phyloP scores from a whole-genome alignment of 768 basidiomycete species.

The Mycena latifolia region DNA sequence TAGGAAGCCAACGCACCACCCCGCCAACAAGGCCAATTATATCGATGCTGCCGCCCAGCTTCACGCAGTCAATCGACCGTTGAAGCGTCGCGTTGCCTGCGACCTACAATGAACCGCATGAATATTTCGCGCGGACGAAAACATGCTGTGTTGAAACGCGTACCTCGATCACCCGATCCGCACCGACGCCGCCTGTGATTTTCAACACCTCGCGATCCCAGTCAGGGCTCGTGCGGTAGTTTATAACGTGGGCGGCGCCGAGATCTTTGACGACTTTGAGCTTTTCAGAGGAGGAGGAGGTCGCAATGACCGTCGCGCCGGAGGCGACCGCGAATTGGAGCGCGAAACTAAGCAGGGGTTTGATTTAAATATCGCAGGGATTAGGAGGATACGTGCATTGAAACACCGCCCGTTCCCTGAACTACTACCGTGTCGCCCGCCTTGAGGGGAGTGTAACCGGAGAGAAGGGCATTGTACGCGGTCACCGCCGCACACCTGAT shows the following conservation, averaged over 20 bases:
- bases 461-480: slow-evolving; percentile 59
- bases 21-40: slow-evolving; percentile 50
- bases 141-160: slow-evolving; percentile 33
- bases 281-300: slow-evolving; percentile 64
- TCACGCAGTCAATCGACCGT: slow-evolving; percentile 43
- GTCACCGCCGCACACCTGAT: slow-evolving; percentile 59
- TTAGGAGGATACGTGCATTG: slow-evolving; percentile 43
- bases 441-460: slow-evolving; percentile 52
- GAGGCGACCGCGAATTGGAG: slow-evolving; percentile 62
- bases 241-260: slow-evolving; percentile 61
- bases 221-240: slow-evolving; percentile 60
- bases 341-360: slow-evolving; percentile 54
- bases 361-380: too few relatives aligned
- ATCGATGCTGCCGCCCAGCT: slow-evolving; percentile 47
- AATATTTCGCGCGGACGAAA: too few relatives aligned
- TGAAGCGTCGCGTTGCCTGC: slow-evolving; percentile 53
- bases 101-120: too few relatives aligned
- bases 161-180: slow-evolving; percentile 41
- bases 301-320: slow-evolving; percentile 64
- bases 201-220: slow-evolving; percentile 63
- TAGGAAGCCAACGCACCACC: slow-evolving; percentile 42
- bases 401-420: slow-evolving; percentile 61
- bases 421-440: slow-evolving; percentile 63
- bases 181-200: slow-evolving; percentile 42
- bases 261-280: slow-evolving; percentile 55